phyloP scores from a whole-genome alignment of 805 yeast species.

The Zygotorulaspora danielsina region DNA sequence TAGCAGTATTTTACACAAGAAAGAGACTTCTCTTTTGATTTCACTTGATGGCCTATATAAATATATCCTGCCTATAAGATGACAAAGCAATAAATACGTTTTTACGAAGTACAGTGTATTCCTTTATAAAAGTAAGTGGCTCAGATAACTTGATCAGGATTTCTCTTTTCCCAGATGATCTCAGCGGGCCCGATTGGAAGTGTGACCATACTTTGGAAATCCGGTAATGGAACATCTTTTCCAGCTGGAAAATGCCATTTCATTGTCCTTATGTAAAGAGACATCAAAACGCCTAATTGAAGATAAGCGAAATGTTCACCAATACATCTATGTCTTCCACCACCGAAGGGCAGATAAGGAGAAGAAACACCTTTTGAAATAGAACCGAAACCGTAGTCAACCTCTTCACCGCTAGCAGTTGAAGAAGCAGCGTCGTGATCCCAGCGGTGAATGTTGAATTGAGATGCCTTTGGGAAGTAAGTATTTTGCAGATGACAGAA shows the following conservation, averaged over 20 bases:
- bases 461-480: conserved; percentile 71
- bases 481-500: conserved; percentile 71
- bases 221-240: conserved; percentile 57
- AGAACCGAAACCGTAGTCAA: conserved; percentile 96
- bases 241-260: conserved; percentile 69
- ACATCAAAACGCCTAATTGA: conserved; percentile 81
- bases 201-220: conserved; percentile 89
- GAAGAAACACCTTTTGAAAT: conserved; percentile 94
- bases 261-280: conserved; percentile 68
- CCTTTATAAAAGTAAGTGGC: no score
- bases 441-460: conserved; percentile 90
- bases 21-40: no score
- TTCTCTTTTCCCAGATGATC: conserved; percentile 67
- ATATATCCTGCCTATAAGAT: no score
- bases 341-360: conserved; percentile 97
- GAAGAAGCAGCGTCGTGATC: conserved; percentile 39
- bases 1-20: no score
- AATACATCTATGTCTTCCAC: conserved; percentile 98
- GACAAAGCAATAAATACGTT: no score
- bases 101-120: no score
- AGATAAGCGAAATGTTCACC: conserved; percentile 97
- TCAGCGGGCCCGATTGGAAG: conserved; percentile 77
- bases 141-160: conserved; percentile 23
- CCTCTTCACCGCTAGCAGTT: conserved; percentile 36
- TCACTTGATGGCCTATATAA: no score